Conservation (phyloP, 2,329 filamentous ascomycete species). For the Setomelanomma holmii region DNA sequence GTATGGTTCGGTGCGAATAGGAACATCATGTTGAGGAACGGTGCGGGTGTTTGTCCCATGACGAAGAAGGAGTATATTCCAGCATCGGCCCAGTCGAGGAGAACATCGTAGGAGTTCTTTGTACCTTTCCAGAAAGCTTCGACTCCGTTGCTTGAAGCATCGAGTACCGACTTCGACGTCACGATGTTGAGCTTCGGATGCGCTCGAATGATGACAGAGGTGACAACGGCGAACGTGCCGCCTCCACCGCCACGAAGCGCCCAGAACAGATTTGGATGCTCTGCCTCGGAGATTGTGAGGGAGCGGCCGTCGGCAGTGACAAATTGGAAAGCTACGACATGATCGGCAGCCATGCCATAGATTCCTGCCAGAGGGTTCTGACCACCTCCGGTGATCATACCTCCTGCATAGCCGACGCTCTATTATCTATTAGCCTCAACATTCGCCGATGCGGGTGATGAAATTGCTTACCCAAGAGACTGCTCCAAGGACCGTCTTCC, state of each 20-base stretch:
- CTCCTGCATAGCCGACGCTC: conserved; percentile 31
- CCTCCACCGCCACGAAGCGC: conserved; percentile 20
- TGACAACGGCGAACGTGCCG: conserved; percentile 21
- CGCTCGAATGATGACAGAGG: conserved; percentile 18
- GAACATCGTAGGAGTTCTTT: conserved; percentile 5
- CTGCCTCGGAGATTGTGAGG: conserved; percentile 24
- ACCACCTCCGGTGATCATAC: conserved; percentile 27
- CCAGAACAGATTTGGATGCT: conserved; percentile 16
- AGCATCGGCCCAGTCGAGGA: conserved; percentile 7
- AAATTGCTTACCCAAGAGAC: conserved; percentile 33
- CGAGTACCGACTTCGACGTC: conserved; percentile 6
- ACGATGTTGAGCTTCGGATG: conserved; percentile 23
- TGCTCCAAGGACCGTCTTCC: conserved; percentile 30
- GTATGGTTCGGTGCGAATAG: conserved; percentile 21
- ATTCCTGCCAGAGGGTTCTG: conserved; percentile 23
- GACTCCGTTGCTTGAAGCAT: conserved; percentile 4
- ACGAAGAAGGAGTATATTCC: conserved; percentile 12
- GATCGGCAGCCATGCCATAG: conserved; percentile 33
- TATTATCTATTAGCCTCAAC: conserved; percentile 9
- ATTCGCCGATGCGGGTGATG: background rate
- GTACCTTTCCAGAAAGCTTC: conserved; percentile 21
- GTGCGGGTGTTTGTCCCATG: conserved; percentile 4
- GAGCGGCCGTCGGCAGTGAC: conserved; percentile 32
- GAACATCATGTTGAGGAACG: conserved; percentile 7
- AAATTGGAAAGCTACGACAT: conserved; percentile 31